Base-by-base conservation (phyloP, 2,329 filamentous ascomycete species). In the Pyrenophora seminiperda region DNA sequence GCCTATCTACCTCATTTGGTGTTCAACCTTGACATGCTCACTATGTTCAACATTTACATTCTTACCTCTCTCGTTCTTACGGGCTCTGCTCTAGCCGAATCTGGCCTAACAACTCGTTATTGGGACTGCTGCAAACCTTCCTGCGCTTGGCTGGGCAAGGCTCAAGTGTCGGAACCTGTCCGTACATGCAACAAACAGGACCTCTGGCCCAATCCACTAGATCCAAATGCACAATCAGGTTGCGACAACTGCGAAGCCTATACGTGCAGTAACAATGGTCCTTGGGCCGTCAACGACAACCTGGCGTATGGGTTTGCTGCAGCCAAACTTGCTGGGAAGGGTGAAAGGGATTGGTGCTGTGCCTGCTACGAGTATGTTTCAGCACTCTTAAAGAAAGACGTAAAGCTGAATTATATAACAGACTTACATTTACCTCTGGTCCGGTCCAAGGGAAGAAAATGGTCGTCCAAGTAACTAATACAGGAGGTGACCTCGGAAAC, bases 291-390 rank as follows among this genome's bases (percentile, higher is more conserved):
- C 47, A 38, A 18, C 13, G 14, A 38, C n/a, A 10, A 38, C 10
- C 60, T 84, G 13, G 77, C 83, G 4, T 88, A 87, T 62, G 85
- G 85, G 2, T 88, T 85, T 62, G 83, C 85, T 3, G 85, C 85
- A 3, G 84, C 84, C 2, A 77, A 76, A 34, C 76, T 88, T 49
- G 66, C 75, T 0, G 84, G 62, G 13, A 46, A 81, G 14, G 79
- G 70, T 2, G 85, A 88, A 69, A 70, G 73, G 0, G 76, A 70
- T 9, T 86, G 83, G 81, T 89, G 86, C 74, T 88, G 86, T 64
- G 79, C 79, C 45, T 87, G 84, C 67, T 87, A 86, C 63, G 76
- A 83, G 75, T 72, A 43, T 43, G 65, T 55, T 15, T 1, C 2
- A 24, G 2, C 3, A 2, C 0, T 15, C 2, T 11, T 14, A 15